Evolutionary conservation across 768 basidiomycete species (phyloP).

Genomic region (Rhizopogon sp.): DNA sequence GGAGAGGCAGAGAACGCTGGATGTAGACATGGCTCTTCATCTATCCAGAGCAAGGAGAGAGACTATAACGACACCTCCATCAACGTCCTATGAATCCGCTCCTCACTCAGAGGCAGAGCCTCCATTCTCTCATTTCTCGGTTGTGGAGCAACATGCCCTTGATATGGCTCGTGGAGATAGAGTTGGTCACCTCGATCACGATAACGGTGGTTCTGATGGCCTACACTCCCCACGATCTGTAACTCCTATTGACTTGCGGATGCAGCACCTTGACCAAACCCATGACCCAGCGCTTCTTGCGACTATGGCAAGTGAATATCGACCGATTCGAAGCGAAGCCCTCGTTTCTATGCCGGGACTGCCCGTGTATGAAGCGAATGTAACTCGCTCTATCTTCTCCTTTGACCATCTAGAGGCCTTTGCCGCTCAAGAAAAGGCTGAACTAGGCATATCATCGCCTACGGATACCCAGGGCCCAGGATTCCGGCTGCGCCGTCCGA

Average conservation of each 20-base stretch:
- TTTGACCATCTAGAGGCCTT: constrained; percentile 76
- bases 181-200: constrained; percentile 10
- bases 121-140: constrained; percentile 39
- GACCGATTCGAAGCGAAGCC: constrained; percentile 23
- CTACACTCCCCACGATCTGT: neutral
- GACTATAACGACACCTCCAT: constrained; percentile 36
- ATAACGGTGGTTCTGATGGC: constrained; percentile 4
- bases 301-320: constrained; percentile 12
- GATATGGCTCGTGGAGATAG: constrained; percentile 33
- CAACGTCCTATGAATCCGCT: constrained; percentile 24
- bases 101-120: constrained; percentile 27
- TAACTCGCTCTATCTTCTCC: constrained; percentile 57
- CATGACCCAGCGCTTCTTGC: constrained; percentile 49
- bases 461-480: constrained; percentile 17
- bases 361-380: constrained; percentile 66
- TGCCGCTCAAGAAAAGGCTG: constrained; percentile 61
- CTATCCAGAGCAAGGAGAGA: constrained; percentile 68
- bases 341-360: constrained; percentile 38
- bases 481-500: constrained; percentile 10
- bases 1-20: constrained; percentile 90
- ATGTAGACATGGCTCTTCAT: constrained; percentile 88
- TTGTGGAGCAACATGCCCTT: constrained; percentile 45
- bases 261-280: constrained; percentile 33
- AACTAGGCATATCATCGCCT: constrained; percentile 53
- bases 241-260: constrained; percentile 27